Conservation (phyloP, 2,329 filamentous ascomycete genomes). For the Alternaria hordeiaustralica region DNA sequence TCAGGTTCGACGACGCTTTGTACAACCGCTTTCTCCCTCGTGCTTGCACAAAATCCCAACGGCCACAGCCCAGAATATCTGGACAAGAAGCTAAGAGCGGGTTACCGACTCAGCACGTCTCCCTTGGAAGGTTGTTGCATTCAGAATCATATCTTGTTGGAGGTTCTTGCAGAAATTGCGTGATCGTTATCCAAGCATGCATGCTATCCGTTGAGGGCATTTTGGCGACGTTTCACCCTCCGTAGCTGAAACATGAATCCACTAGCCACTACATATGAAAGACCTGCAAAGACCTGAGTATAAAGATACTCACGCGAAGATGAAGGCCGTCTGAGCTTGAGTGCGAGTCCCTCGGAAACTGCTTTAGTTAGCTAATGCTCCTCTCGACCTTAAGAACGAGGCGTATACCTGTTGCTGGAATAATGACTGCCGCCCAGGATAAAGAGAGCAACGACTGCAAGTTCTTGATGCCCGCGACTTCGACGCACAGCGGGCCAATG, state of each 20-base stretch:
- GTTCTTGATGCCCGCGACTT: conserved; percentile 51
- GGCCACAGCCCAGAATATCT: conserved; percentile 11
- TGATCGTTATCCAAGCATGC: background rate
- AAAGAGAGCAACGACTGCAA: conserved; percentile 51
- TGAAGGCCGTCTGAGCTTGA: conserved; percentile 47
- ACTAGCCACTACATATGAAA: conserved; percentile 45
- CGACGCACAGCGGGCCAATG: conserved; percentile 50
- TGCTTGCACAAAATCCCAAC: conserved; percentile 16
- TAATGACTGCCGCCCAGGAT: conserved; percentile 46
- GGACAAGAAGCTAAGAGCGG: conserved; percentile 17
- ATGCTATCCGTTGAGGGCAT: background rate
- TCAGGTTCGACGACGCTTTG: conserved; percentile 15
- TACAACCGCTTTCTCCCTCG: conserved; percentile 20
- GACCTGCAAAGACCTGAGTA: conserved; percentile 49
- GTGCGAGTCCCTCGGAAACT: conserved; percentile 50
- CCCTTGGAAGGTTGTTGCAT: conserved; percentile 15
- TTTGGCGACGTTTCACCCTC: conserved; percentile 10
- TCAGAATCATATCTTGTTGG: conserved; percentile 15
- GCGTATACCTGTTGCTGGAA: conserved; percentile 47
- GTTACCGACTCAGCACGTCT: conserved; percentile 11
- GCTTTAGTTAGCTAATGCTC: background rate
- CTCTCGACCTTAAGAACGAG: background rate
- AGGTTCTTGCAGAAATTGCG: conserved; percentile 5
- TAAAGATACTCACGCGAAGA: conserved; percentile 43
- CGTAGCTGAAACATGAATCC: conserved; percentile 34